Evolutionary conservation across 2,329 filamentous ascomycete genomes (phyloP), one percentile per base, ranked within the genome.

Genomic region (Pseudogymnoascus sp.): DNA sequence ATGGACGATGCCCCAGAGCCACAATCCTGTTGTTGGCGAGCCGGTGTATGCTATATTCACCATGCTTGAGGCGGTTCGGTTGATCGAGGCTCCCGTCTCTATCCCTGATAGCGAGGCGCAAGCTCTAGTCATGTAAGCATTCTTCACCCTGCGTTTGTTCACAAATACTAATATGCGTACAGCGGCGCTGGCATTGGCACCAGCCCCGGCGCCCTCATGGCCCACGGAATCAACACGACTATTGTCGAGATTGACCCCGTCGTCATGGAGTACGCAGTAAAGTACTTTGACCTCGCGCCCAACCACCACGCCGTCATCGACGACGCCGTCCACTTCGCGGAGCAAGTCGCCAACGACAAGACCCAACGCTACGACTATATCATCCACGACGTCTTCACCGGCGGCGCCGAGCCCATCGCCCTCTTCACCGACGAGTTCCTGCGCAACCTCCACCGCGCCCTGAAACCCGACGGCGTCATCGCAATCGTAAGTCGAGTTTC

Each of bases 331-430:
- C 76, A 78, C n/a, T 96, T 86, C 74, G 82, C 85, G 16, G 75
- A 79, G 53, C 71, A 76, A 61, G 72, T 81, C 59, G 78, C 78
- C 62, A 71, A 76, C 61, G 53, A 69, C 64, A 42, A 31, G 1
- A 68, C 67, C 16, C 64, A 79, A 56, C 79, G 79, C 29, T 99
- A 89, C 74, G 88, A 97, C 77, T 97, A 96, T 78, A 95, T 99
- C 71, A 82, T 99, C 62, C 95, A 99, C 74, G 95, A 99, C 69
- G 95, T 99, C 24, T 99, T 99, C 74, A 99, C 95, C 0, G 95
- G 95, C 24, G 95, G 95, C 61, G 93, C 92, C 0, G 95, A 97
- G 74, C 95, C 95, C 0, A 85, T 93, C 2, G 81, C 87, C 6
- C 84, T 99, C 6, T 99, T 99, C 76, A 97, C 93, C 0, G 75